Percentiles rank a stretch among this genome's conserved stretches.
phyloP scores from a whole-genome alignment of 352 stramenopile genomes.

The Aphanomyces invadans region DNA sequence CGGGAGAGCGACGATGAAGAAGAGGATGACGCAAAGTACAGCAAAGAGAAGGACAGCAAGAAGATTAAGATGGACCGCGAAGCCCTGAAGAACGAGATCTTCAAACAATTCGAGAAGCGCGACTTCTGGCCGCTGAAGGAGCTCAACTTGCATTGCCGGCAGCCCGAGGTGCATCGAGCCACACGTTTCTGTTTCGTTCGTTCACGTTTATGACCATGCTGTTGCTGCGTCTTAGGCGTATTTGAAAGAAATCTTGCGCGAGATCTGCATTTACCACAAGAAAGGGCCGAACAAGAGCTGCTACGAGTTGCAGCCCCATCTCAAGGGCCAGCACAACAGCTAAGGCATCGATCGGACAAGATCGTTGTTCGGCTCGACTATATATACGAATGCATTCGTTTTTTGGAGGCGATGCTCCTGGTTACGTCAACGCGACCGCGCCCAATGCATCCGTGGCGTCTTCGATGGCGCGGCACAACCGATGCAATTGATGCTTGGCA shows the following conservation, averaged over 20 bases:
- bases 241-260: constrained; percentile 82
- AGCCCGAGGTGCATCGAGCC: constrained; percentile 61
- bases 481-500: constrained; percentile 67
- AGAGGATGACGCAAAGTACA: constrained; percentile 41
- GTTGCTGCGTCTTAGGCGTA: constrained; percentile 73
- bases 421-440: constrained; percentile 27
- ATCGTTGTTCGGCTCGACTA: no score
- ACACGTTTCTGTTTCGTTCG: neutral
- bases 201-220: no score
- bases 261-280: constrained; percentile 84
- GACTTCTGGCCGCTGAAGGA: constrained; percentile 85
- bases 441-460: constrained; percentile 62
- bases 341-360: neutral
- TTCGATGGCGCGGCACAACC: constrained; percentile 72
- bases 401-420: neutral
- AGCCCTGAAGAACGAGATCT: constrained; percentile 82
- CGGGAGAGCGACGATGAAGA: constrained; percentile 30
- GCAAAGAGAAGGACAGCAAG: constrained; percentile 59
- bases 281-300: constrained; percentile 86
- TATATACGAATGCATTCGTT: neutral
- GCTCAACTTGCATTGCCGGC: constrained; percentile 80
- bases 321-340: constrained; percentile 48
- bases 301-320: constrained; percentile 84
- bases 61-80: constrained; percentile 89
- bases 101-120: constrained; percentile 81